These are phyloP conservation scores for Saccharomycodes ludwigii DNA, from an alignment of 805 yeast species.

Conservation along the genomic window DNA sequence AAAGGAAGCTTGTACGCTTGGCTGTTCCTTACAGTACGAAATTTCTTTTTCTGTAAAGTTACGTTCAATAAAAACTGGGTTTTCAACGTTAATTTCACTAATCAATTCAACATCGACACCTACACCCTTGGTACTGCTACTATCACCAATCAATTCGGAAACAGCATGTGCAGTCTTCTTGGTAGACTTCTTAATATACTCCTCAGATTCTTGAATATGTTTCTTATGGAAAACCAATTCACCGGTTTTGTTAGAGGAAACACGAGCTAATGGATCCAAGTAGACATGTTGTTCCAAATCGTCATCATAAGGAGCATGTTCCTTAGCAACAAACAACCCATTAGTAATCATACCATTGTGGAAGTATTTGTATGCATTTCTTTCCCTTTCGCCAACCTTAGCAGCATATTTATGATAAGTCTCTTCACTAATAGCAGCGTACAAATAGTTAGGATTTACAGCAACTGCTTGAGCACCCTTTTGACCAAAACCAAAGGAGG, in stretches of 20 bases:
- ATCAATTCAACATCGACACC: constrained; percentile 97
- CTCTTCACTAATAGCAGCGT: constrained; percentile 60
- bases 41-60: constrained; percentile 81
- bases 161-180: constrained; percentile 55
- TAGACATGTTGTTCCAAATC: constrained; percentile 84
- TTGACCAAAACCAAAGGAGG: constrained; percentile 99
- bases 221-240: constrained; percentile 37
- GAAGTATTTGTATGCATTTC: constrained; percentile 85
- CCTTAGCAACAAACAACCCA: constrained; percentile 86
- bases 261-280: constrained; percentile 84
- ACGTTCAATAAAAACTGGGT: constrained; percentile 82
- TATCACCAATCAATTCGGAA: constrained; percentile 36
- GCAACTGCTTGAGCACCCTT: constrained; percentile 96
- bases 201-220: constrained; percentile 35
- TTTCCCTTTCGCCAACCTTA: constrained; percentile 72
- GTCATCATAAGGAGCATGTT: constrained; percentile 81
- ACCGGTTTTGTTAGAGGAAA: constrained; percentile 22
- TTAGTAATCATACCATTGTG: constrained; percentile 89
- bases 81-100: constrained; percentile 68
- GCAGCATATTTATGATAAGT: constrained; percentile 59
- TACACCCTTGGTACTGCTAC: constrained; percentile 36
- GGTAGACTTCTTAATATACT: constrained; percentile 22
- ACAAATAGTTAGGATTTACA: constrained; percentile 88
- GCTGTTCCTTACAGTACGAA: constrained; percentile 59
- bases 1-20: constrained; percentile 77